Evolutionary conservation across 169 alveolate genomes (phyloP), one percentile per base, ranked within the genome.

Genomic region (Plasmodium gallinaceum): DNA sequence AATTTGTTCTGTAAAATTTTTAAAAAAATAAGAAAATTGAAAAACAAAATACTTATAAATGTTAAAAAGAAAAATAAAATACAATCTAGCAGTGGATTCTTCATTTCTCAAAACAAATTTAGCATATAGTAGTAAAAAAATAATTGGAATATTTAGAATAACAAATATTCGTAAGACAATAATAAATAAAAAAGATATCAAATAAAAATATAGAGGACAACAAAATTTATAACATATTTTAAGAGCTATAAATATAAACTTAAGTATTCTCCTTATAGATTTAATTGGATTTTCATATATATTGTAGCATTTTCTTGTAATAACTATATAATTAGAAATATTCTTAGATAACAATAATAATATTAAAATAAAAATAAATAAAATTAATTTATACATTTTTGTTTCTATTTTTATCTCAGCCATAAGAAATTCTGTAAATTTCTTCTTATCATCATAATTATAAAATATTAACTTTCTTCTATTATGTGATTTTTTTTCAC

Each of bases 261-360:
- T 83, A 52, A 83, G 39, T 68, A 83, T 24, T 83, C 91, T 66
- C 52, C 52, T 68, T 66, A 69, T 42, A 10, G 91, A 83, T 83
- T 83, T 83, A 1, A 83, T 54, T 10, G 91, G 91, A 54, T 46
- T 83, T 68, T 83, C 91, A 68, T 83, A 83, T 68, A 83, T 54
- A 46, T 83, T 83, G 69, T 83, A 83, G 51, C 91, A 83, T 71
- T 83, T 83, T 54, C 91, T 83, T 24, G 91, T 83, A 68, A 83
- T 69, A 83, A 83, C 91, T 57, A 69, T 61, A 72, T 83, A 83
- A 7, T 68, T 52, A 43, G 80, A 43, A 6, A 83, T 68, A 83
- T 68, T 72, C 61, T 83, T 83, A 54, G 76, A 83, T 43, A 52
- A 60, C 66, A 73, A 83, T 37, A 83, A 83, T 20, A 83, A 1